phyloP scores from a whole-genome alignment of 352 stramenopile species.

The Phytophthora hybrid region DNA sequence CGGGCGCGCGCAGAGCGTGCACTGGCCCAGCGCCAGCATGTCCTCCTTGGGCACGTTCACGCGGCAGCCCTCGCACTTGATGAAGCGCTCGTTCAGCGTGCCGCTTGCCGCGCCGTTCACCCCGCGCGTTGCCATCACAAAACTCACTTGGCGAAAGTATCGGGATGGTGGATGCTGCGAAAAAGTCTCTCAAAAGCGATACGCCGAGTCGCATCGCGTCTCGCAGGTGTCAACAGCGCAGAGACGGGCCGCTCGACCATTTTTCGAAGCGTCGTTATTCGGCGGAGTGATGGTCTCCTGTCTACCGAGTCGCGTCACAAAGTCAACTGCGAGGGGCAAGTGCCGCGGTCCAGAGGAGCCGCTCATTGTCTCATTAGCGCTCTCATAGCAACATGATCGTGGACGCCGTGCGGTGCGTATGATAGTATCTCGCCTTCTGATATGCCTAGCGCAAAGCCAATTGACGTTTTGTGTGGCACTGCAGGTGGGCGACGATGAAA shows the following conservation, averaged over 20 bases:
- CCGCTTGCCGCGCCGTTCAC: constrained; percentile 65
- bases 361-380: constrained; percentile 7
- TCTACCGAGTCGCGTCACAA: constrained; percentile 20
- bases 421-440: not conserved
- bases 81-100: constrained; percentile 80
- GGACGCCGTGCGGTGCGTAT: constrained; percentile 54
- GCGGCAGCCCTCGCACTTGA: constrained; percentile 75
- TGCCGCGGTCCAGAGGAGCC: not conserved
- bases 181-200: not conserved
- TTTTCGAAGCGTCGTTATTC: constrained; percentile 20
- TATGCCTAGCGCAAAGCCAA: not conserved
- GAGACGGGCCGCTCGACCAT: constrained; percentile 18
- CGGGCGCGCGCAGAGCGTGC: constrained; percentile 59
- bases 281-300: too few relatives aligned
- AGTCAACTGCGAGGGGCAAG: constrained; percentile 6
- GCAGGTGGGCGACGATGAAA: constrained; percentile 60
- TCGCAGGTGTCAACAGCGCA: constrained; percentile 1
- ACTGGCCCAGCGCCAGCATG: constrained; percentile 68
- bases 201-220: constrained; percentile 9
- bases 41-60: constrained; percentile 88
- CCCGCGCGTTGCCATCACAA: constrained; percentile 48
- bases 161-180: too few relatives aligned
- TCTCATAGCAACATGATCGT: constrained; percentile 43
- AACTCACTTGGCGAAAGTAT: not conserved
- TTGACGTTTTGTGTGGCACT: not conserved